These are phyloP conservation scores for Piromyces finnis DNA, from an alignment of 192 early-diverging fungal species.

Conservation along the genomic window DNA sequence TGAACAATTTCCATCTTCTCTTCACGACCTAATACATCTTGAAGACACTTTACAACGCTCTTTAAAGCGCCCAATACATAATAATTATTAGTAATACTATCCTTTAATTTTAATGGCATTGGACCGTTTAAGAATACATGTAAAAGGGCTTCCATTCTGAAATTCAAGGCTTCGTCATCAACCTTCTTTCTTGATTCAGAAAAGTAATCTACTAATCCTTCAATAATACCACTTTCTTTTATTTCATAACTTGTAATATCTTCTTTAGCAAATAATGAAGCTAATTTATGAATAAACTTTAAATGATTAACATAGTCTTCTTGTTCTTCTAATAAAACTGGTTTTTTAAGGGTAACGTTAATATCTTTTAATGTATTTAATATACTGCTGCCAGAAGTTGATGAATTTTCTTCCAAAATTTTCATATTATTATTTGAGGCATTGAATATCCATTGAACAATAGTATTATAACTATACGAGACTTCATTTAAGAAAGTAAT, in stretches of 20 bases:
- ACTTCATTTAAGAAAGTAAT: neutral
- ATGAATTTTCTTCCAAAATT: neutral
- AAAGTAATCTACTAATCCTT: slow-evolving; percentile 31
- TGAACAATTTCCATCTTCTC: slow-evolving; percentile 49
- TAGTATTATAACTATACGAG: neutral
- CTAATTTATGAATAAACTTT: neutral
- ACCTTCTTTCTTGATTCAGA: neutral
- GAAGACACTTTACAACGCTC: slow-evolving; percentile 41
- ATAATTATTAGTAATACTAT: neutral
- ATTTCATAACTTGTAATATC: slow-evolving; percentile 67
- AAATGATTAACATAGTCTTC: neutral
- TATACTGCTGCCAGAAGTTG: neutral
- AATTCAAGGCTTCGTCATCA: slow-evolving; percentile 1
- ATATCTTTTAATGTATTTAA: neutral
- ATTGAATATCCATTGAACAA: neutral
- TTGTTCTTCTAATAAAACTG: neutral
- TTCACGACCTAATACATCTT: slow-evolving; percentile 45
- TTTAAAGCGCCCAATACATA: slow-evolving; percentile 23
- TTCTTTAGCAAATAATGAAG: neutral
- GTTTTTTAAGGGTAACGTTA: neutral
- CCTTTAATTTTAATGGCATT: slow-evolving; percentile 10
- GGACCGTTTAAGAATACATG: slow-evolving; percentile 32
- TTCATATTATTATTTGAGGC: neutral
- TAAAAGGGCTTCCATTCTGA: slow-evolving; percentile 16
- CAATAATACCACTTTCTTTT: slow-evolving; percentile 52